These are phyloP conservation scores for Xylaria venustula DNA, from an alignment of 495 filamentous ascomycete genomes.

Conservation along the genomic window DNA sequence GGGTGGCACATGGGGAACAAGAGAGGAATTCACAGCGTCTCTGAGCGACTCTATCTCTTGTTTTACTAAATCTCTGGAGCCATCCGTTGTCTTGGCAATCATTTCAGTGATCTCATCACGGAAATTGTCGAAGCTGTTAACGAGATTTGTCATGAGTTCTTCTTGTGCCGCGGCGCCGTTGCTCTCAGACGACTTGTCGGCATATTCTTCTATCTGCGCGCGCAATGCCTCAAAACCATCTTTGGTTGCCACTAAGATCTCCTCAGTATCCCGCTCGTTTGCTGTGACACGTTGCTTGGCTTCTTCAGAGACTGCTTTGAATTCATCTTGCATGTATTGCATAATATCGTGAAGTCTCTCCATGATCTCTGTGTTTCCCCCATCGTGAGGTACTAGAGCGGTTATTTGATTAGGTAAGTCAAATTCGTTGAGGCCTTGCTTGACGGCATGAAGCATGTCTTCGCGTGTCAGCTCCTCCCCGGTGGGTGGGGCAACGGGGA, in stretches of 20 bases:
- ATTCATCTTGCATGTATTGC: constrained; percentile 66
- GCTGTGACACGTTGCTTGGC: constrained; percentile 72
- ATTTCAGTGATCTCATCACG: constrained; percentile 66
- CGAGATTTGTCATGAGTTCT: constrained; percentile 74
- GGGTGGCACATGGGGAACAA: constrained; percentile 58
- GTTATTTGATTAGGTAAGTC: constrained; percentile 39
- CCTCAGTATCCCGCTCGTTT: constrained; percentile 58
- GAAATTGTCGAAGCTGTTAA: constrained; percentile 68
- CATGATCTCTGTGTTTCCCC: constrained; percentile 60
- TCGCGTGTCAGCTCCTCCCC: constrained; percentile 49
- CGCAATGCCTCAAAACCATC: constrained; percentile 80
- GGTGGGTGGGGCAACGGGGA: constrained; percentile 49
- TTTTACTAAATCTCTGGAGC: constrained; percentile 65
- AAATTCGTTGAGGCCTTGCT: constrained; percentile 48
- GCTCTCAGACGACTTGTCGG: constrained; percentile 50
- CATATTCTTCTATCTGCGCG: constrained; percentile 68
- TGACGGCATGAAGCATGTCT: constrained; percentile 55
- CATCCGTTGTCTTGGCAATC: constrained; percentile 40
- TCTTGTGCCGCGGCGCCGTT: constrained; percentile 71
- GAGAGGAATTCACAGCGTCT: constrained; percentile 64
- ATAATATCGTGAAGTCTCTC: constrained; percentile 72
- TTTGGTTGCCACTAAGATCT: constrained; percentile 79
- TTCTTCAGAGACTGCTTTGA: constrained; percentile 58
- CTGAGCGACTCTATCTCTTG: constrained; percentile 77
- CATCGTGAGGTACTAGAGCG: constrained; percentile 33